A percentile compares a stretch with the other conserved stretches of the same genome.
Conservation (phyloP, 164 flowering plant genomes). For the Echeveria elegans region DNA sequence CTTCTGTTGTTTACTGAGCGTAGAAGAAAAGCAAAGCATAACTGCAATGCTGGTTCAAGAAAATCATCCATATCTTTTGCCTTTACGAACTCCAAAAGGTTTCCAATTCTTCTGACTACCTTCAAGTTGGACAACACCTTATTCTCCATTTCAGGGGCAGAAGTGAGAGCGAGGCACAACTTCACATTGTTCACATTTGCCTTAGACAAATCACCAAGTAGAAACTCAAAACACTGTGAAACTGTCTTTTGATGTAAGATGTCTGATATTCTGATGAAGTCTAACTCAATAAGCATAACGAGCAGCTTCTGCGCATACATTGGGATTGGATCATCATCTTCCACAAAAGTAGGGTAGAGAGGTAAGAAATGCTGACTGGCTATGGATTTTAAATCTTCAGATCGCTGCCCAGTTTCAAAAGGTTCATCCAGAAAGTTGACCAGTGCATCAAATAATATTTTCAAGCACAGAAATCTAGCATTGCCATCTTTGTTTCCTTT, state of each 20-base stretch:
- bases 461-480: slow-evolving; percentile 87
- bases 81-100: slow-evolving; percentile 74
- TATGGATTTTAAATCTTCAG: slow-evolving; percentile 51
- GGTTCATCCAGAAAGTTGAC: slow-evolving; percentile 59
- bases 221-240: slow-evolving; percentile 80
- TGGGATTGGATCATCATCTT: slow-evolving; percentile 97
- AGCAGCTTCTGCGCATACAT: slow-evolving; percentile 94
- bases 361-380: slow-evolving; percentile 70
- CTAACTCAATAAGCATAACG: slow-evolving; percentile 80
- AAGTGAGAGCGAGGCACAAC: slow-evolving; percentile 77
- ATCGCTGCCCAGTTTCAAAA: slow-evolving; percentile 28
- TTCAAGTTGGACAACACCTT: slow-evolving; percentile 67
- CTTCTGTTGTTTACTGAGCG: slow-evolving; percentile 41
- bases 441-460: slow-evolving; percentile 75
- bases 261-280: slow-evolving; percentile 59
- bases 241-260: slow-evolving; percentile 67
- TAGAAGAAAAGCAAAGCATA: slow-evolving; percentile 71
- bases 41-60: slow-evolving; percentile 75
- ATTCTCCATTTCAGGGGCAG: slow-evolving; percentile 82
- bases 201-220: slow-evolving; percentile 72
- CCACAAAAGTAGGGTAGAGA: slow-evolving; percentile 68
- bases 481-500: slow-evolving; percentile 94
- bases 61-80: slow-evolving; percentile 90
- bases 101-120: slow-evolving; percentile 81
- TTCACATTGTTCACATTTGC: slow-evolving; percentile 77